Conservation (phyloP, 345 rosid genomes). For the Durio zibethinus region DNA sequence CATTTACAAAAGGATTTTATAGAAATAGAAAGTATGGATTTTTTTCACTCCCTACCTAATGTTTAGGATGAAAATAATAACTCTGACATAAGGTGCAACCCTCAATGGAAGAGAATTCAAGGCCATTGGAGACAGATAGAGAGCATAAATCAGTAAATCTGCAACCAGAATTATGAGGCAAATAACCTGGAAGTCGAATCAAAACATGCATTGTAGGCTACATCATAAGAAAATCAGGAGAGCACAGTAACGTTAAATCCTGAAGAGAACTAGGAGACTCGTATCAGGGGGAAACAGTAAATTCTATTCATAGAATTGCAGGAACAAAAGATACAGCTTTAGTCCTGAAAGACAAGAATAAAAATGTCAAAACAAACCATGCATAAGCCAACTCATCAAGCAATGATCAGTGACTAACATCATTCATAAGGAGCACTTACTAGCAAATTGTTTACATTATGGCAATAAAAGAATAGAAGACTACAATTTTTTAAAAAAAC, state of each 20-base stretch:
- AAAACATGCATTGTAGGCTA: slow-evolving; percentile 21
- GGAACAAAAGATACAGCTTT: background rate
- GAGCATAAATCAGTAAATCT: slow-evolving; percentile 69
- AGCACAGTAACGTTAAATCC: background rate
- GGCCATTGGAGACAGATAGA: slow-evolving; percentile 74
- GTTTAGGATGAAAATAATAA: slow-evolving; percentile 64
- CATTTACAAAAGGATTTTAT: background rate
- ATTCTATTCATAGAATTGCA: background rate
- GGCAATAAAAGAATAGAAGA: slow-evolving; percentile 3
- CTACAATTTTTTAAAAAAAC: background rate
- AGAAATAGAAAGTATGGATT: background rate
- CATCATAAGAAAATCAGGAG: background rate
- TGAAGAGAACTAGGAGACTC: background rate
- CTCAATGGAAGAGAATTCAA: slow-evolving; percentile 69
- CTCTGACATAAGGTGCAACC: slow-evolving; percentile 86
- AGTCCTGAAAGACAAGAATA: background rate
- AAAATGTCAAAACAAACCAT: background rate
- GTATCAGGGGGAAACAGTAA: background rate
- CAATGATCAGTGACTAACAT: background rate
- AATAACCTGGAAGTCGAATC: slow-evolving; percentile 53
- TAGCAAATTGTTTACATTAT: background rate
- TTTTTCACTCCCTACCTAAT: slow-evolving; percentile 53
- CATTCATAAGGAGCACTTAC: background rate
- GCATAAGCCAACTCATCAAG: background rate
- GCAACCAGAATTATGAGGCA: slow-evolving; percentile 59